phyloP scores from a whole-genome alignment of 2,329 filamentous ascomycete species.

The Pseudopithomyces chartarum region DNA sequence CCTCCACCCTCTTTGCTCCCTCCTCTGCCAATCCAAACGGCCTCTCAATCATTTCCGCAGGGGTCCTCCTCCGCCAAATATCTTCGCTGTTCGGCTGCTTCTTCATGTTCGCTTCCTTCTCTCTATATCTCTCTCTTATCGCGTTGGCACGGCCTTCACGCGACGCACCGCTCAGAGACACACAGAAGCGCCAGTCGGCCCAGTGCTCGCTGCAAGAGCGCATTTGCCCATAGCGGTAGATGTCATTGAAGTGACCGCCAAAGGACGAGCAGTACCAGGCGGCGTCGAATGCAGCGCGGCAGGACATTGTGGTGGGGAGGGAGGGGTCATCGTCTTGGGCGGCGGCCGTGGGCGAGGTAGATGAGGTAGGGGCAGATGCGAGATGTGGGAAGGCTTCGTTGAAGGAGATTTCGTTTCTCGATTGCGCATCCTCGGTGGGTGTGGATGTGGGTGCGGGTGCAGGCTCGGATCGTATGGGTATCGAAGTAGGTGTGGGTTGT shows the following conservation, averaged over 20 bases:
- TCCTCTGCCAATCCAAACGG: constrained; percentile 29
- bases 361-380: constrained; percentile 32
- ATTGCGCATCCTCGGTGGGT: constrained; percentile 36
- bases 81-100: constrained; percentile 81
- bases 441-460: constrained; percentile 34
- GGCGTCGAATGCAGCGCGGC: constrained; percentile 85
- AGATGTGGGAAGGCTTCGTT: constrained; percentile 58
- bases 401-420: constrained; percentile 50
- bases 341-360: constrained; percentile 16
- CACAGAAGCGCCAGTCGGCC: constrained; percentile 97
- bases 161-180: constrained; percentile 72
- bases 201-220: constrained; percentile 82
- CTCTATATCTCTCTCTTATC: constrained; percentile 70
- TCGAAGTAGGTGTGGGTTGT: constrained; percentile 18
- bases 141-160: constrained; percentile 60
- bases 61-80: constrained; percentile 78
- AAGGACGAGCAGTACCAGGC: constrained; percentile 94
- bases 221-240: constrained; percentile 84
- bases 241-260: constrained; percentile 86
- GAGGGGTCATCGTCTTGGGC: constrained; percentile 27
- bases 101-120: constrained; percentile 69
- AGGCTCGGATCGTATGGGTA: constrained; percentile 25
- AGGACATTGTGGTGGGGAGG: constrained; percentile 84
- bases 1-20: constrained; percentile 9
- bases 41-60: constrained; percentile 29